Percentiles rank a stretch among this genome's conserved stretches.
Conservation (phyloP, 768 basidiomycete species). For the Cystofilobasidium macerans region DNA sequence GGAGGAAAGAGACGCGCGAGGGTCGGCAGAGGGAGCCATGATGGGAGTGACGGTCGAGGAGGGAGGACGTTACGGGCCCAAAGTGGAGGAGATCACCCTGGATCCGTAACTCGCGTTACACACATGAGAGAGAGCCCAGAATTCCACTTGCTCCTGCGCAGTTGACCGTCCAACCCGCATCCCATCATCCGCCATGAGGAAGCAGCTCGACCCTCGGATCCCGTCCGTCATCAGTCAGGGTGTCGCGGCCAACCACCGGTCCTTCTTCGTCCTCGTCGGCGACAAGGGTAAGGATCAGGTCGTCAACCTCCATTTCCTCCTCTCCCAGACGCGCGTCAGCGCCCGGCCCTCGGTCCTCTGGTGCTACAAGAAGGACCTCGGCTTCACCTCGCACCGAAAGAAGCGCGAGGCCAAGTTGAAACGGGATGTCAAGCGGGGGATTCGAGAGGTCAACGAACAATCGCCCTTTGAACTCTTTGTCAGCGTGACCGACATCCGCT, state of each 20-base stretch:
- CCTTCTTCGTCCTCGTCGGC: slow-evolving; percentile 91
- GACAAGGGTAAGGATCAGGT: slow-evolving; percentile 89
- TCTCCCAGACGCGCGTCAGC: slow-evolving; percentile 81
- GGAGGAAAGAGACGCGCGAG: too few relatives aligned
- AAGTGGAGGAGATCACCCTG: too few relatives aligned
- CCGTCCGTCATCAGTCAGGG: slow-evolving; percentile 84
- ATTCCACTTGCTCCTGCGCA: not conserved
- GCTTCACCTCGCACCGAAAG: slow-evolving; percentile 95
- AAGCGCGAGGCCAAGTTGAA: slow-evolving; percentile 96
- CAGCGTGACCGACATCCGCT: slow-evolving; percentile 95
- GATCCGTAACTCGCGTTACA: too few relatives aligned
- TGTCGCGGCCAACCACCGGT: slow-evolving; percentile 83
- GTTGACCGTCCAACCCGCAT: not conserved
- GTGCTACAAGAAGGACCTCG: slow-evolving; percentile 98
- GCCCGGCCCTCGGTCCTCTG: slow-evolving; percentile 84
- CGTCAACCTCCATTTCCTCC: slow-evolving; percentile 87
- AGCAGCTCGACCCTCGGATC: slow-evolving; percentile 74
- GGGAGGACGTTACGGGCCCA: too few relatives aligned
- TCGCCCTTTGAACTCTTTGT: slow-evolving; percentile 97
- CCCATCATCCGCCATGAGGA: slow-evolving; percentile 33
- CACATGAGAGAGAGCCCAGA: too few relatives aligned
- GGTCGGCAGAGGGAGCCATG: too few relatives aligned
- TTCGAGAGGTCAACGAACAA: slow-evolving; percentile 87
- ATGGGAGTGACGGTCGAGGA: too few relatives aligned
- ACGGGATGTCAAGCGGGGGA: slow-evolving; percentile 84